Conservation (phyloP, 208 protist genomes). For the Vickermania ingenoplastis region DNA sequence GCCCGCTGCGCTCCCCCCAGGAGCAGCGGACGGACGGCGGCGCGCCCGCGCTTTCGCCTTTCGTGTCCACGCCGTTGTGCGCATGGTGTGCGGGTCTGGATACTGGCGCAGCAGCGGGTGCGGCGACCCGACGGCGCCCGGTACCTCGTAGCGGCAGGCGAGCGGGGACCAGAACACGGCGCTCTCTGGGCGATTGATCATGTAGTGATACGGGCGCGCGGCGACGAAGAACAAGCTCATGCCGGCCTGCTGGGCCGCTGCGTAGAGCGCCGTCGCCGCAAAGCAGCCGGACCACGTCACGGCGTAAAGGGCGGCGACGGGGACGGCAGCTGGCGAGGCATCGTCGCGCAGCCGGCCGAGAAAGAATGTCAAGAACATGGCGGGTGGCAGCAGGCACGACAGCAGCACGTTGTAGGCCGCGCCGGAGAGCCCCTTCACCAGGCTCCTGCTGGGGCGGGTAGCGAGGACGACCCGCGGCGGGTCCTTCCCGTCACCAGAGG, state of each 20-base stretch:
- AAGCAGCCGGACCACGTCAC: conserved; percentile 50
- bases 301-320: conserved; percentile 35
- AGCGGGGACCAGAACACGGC: conserved; percentile 28
- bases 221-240: conserved; percentile 35
- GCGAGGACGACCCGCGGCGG: conserved; percentile 58
- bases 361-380: conserved; percentile 55
- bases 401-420: conserved; percentile 37
- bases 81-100: conserved; percentile 15
- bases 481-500: conserved; percentile 32
- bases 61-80: conserved; percentile 34
- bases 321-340: conserved; percentile 2
- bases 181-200: conserved; percentile 17
- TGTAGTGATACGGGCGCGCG: conserved; percentile 32
- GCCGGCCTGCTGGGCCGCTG: conserved; percentile 57
- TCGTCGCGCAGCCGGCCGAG: conserved; percentile 40
- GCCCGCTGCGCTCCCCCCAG: conserved; percentile 6
- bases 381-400: conserved; percentile 35
- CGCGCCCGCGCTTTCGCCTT: conserved; percentile 3
- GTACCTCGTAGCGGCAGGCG: conserved; percentile 30
- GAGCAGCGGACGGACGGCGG: no score
- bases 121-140: conserved; percentile 7
- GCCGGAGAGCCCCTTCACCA: conserved; percentile 40
- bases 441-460: conserved; percentile 36
- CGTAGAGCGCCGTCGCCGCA: conserved; percentile 42
- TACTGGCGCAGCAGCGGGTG: conserved; percentile 32